A percentile compares a stretch with the other conserved stretches of the same genome.
These are phyloP conservation scores for Metarhizium anisopliae DNA, from an alignment of 2,329 filamentous ascomycete genomes.

Conservation along the genomic window DNA sequence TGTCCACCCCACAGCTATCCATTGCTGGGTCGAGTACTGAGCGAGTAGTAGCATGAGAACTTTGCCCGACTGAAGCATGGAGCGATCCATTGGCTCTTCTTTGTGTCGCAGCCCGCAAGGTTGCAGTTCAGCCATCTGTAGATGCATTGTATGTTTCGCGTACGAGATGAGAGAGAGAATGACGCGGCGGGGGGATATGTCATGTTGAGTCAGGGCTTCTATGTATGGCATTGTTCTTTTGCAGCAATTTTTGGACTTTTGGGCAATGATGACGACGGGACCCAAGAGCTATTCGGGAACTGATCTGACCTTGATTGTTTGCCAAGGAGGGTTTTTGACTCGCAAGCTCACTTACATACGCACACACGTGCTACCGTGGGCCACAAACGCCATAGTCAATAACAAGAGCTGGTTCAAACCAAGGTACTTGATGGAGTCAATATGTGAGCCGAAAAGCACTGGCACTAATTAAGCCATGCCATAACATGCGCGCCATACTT, in stretches of 20 bases:
- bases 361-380: neutral
- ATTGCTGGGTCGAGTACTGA: neutral
- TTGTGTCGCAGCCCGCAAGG: conserved; percentile 1
- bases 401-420: neutral
- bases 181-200: neutral
- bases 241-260: neutral
- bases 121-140: neutral
- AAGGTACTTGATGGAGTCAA: neutral
- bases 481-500: too few species aligned
- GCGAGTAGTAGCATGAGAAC: neutral
- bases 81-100: neutral
- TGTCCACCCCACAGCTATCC: neutral
- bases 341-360: neutral
- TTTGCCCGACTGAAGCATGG: neutral
- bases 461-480: too few species aligned
- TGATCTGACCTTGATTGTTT: neutral
- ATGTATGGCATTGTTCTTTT: neutral
- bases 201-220: neutral
- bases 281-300: neutral
- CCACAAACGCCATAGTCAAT: neutral
- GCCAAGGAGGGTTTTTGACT: neutral
- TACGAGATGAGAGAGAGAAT: neutral
- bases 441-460: too few species aligned
- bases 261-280: neutral
- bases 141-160: neutral